Evolutionary conservation across 2,329 filamentous ascomycete species (phyloP).

Genomic region (Hypomyces perniciosus): DNA sequence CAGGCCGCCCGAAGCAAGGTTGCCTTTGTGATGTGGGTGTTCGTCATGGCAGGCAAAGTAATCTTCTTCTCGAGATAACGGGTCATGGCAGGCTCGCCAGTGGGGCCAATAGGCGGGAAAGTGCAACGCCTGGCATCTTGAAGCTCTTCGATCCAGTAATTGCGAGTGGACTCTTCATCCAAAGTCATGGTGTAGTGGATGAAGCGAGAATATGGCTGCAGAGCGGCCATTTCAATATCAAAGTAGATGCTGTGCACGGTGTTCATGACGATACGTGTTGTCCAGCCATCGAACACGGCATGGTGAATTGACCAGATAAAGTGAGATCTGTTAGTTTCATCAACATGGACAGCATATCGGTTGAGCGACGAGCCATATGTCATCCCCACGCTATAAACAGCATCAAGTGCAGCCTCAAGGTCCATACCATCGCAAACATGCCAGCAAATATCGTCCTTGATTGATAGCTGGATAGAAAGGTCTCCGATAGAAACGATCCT

Average conservation of each 20-base stretch:
- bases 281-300: slow-evolving; percentile 10
- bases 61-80: background rate
- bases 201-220: background rate
- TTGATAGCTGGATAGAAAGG: background rate
- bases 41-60: background rate
- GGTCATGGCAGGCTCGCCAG: slow-evolving; percentile 3
- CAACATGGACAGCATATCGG: background rate
- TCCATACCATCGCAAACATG: background rate
- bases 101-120: background rate
- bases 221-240: background rate
- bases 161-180: background rate
- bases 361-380: background rate
- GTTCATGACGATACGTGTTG: background rate
- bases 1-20: slow-evolving; percentile 7
- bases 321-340: background rate
- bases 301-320: slow-evolving; percentile 5
- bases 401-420: background rate
- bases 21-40: background rate
- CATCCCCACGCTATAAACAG: background rate
- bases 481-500: slow-evolving; percentile 7
- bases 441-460: slow-evolving; percentile 4
- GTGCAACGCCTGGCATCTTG: background rate
- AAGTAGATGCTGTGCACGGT: background rate
- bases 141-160: background rate
- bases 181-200: slow-evolving; percentile 4